Conservation (phyloP, 495 filamentous ascomycete genomes). For the Penicillium canariense region DNA sequence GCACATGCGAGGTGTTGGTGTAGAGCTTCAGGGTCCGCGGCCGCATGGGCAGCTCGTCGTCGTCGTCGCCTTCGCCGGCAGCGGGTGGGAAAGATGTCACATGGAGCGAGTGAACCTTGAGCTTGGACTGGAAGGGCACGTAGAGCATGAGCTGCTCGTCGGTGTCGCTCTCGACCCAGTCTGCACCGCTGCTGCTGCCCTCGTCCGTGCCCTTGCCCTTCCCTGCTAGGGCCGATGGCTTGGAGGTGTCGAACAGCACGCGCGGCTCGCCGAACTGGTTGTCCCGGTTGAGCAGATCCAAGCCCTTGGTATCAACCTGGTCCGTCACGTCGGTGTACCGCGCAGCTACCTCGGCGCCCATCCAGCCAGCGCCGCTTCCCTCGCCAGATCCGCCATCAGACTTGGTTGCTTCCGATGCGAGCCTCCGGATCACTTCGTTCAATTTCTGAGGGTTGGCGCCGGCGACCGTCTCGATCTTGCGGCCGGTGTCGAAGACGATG, state of each 20-base stretch:
- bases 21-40: constrained; percentile 84
- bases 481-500: constrained; percentile 79
- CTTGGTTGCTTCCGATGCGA: constrained; percentile 66
- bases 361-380: constrained; percentile 58
- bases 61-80: constrained; percentile 60
- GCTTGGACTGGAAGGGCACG: constrained; percentile 80
- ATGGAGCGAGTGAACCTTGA: constrained; percentile 90
- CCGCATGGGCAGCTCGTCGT: constrained; percentile 75
- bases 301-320: constrained; percentile 70
- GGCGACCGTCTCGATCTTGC: constrained; percentile 62
- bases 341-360: constrained; percentile 69
- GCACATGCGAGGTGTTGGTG: constrained; percentile 78
- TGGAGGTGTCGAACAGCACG: constrained; percentile 66
- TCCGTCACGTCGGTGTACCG: constrained; percentile 82
- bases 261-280: constrained; percentile 63
- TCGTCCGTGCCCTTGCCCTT: constrained; percentile 55
- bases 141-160: constrained; percentile 97
- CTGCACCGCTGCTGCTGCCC: constrained; percentile 29
- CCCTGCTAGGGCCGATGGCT: constrained; percentile 60
- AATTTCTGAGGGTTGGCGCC: constrained; percentile 72
- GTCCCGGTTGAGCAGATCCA: constrained; percentile 86
- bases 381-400: constrained; percentile 47
- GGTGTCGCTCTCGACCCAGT: constrained; percentile 99
- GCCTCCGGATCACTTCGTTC: constrained; percentile 65
- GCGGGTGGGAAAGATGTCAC: constrained; percentile 64